These are phyloP conservation scores for Wickerhamomyces silvicola DNA, from an alignment of 805 yeast species.

Conservation along the genomic window DNA sequence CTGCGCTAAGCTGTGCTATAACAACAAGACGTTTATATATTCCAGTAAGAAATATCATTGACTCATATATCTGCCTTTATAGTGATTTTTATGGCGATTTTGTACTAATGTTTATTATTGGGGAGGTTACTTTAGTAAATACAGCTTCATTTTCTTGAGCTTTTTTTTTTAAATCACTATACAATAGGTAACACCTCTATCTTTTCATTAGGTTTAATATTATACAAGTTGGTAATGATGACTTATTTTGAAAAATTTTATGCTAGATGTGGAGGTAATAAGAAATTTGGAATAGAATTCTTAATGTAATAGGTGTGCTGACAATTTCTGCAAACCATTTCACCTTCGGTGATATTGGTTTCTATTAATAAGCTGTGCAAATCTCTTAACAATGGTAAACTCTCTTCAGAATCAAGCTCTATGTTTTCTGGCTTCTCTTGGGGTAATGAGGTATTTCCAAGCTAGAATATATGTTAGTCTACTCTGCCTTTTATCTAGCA, in stretches of 20 bases:
- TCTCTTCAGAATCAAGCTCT: conserved; percentile 26
- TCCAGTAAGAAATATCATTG: no score
- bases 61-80: no score
- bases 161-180: no score
- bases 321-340: conserved; percentile 83
- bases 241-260: conserved; percentile 7
- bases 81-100: no score
- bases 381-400: conserved; percentile 55
- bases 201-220: not conserved
- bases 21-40: no score
- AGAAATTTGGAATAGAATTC: conserved; percentile 88
- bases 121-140: no score
- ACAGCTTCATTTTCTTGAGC: no score
- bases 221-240: not conserved
- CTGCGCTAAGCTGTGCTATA: no score
- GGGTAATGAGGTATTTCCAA: conserved; percentile 60
- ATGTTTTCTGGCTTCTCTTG: conserved; percentile 47
- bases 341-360: conserved; percentile 82
- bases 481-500: no score
- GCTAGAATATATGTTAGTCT: conserved; percentile 2
- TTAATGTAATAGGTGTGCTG: conserved; percentile 84
- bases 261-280: conserved; percentile 91
- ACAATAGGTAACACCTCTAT: not conserved
- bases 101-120: no score
- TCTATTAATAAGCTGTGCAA: conserved; percentile 75